phyloP scores from a whole-genome alignment of 331 rosid genomes.

The Cucumis variabilis region DNA sequence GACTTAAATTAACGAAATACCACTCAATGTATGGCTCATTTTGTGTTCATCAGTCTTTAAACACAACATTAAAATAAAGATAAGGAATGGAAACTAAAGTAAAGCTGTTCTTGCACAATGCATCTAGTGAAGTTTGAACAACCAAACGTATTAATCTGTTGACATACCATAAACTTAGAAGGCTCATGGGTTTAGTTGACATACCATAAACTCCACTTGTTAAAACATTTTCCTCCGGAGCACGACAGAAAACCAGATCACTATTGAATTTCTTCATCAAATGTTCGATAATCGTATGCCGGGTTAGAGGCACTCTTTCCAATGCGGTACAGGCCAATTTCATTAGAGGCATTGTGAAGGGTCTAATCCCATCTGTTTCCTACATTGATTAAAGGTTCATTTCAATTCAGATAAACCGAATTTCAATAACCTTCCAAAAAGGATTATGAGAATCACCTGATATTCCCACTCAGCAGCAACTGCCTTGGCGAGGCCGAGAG shows the following conservation, averaged over 20 bases:
- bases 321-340: constrained; percentile 91
- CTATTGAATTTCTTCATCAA: constrained; percentile 81
- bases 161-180: constrained; percentile 61
- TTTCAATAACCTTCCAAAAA: background rate
- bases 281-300: constrained; percentile 71
- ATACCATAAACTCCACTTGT: constrained; percentile 76
- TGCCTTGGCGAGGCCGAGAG: constrained; percentile 78
- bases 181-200: background rate
- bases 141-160: background rate
- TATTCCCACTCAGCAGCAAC: constrained; percentile 98
- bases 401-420: constrained; percentile 4
- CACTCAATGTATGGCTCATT: background rate
- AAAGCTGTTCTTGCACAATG: constrained; percentile 5
- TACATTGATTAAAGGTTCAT: constrained; percentile 47
- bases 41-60: background rate
- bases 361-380: constrained; percentile 91
- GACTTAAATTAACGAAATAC: background rate
- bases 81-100: background rate
- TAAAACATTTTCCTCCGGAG: constrained; percentile 73
- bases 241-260: constrained; percentile 88
- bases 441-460: constrained; percentile 55
- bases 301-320: constrained; percentile 92
- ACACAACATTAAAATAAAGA: background rate
- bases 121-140: background rate
- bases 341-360: constrained; percentile 97